These are phyloP conservation scores for Saksenaea vasiformis DNA, from an alignment of 371 early-diverging fungal species.

Conservation along the genomic window DNA sequence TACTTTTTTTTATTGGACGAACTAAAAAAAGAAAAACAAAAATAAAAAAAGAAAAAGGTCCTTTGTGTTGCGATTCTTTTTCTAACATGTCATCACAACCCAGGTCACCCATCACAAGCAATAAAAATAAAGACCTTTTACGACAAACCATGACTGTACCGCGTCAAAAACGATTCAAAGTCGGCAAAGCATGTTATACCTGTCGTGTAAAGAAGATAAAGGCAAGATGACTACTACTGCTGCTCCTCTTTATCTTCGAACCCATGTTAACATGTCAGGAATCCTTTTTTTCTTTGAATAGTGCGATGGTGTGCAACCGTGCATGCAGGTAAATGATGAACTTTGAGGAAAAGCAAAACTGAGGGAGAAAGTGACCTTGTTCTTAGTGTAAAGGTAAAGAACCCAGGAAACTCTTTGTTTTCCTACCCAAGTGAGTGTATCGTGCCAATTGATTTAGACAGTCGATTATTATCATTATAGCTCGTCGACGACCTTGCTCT, in stretches of 20 bases:
- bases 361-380: not conserved
- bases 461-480: constrained; percentile 6
- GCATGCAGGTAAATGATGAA: constrained; percentile 4
- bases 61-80: not conserved
- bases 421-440: not conserved
- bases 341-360: not conserved
- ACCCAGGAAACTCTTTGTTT: not conserved
- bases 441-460: constrained; percentile 1
- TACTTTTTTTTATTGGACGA: not conserved
- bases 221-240: too few relatives aligned
- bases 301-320: constrained; percentile 4
- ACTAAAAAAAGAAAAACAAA: not conserved
- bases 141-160: not conserved
- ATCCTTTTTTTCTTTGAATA: not conserved
- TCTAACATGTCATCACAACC: not conserved
- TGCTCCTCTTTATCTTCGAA: too few relatives aligned
- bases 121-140: not conserved
- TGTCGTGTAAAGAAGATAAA: constrained; percentile 56
- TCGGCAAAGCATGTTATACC: constrained; percentile 46
- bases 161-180: constrained; percentile 47
- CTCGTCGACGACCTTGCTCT: constrained; percentile 22
- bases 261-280: not conserved
- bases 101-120: not conserved
- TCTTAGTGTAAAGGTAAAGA: constrained; percentile 1
- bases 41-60: not conserved